These are phyloP conservation scores for Climacium dendroides DNA, from an alignment of 225 moss, liverwort and hornwort species.

Conservation along the genomic window DNA sequence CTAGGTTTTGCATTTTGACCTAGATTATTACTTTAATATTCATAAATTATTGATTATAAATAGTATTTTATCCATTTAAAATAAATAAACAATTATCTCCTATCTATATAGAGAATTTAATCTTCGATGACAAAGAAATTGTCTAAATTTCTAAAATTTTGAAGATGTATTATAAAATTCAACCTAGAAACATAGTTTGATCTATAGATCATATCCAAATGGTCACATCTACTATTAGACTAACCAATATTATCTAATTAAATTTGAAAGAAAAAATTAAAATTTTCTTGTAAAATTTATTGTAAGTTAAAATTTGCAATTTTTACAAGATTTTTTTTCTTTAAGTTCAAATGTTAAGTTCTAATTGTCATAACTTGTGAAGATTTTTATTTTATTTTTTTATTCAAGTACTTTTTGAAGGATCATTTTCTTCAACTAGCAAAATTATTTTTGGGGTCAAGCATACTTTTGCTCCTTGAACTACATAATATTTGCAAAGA, in stretches of 20 bases:
- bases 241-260: not conserved
- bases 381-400: not conserved
- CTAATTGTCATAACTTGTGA: too few relatives aligned
- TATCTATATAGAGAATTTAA: not conserved
- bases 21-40: not conserved
- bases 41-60: not conserved
- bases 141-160: not conserved
- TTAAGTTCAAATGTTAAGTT: too few relatives aligned
- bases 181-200: not conserved
- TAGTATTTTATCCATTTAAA: fast-evolving
- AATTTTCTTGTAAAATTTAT: not conserved
- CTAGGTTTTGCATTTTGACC: not conserved
- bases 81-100: too few relatives aligned
- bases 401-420: not conserved
- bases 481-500: not conserved
- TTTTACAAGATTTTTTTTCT: too few relatives aligned
- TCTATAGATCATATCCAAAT: not conserved
- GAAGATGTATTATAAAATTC: not conserved
- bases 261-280: not conserved
- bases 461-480: not conserved
- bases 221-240: not conserved
- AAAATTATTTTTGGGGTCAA: not conserved
- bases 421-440: not conserved
- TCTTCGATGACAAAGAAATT: fast-evolving
- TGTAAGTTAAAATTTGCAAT: not conserved